Conservation (phyloP, 495 filamentous ascomycete genomes). For the Platismatia glauca region DNA sequence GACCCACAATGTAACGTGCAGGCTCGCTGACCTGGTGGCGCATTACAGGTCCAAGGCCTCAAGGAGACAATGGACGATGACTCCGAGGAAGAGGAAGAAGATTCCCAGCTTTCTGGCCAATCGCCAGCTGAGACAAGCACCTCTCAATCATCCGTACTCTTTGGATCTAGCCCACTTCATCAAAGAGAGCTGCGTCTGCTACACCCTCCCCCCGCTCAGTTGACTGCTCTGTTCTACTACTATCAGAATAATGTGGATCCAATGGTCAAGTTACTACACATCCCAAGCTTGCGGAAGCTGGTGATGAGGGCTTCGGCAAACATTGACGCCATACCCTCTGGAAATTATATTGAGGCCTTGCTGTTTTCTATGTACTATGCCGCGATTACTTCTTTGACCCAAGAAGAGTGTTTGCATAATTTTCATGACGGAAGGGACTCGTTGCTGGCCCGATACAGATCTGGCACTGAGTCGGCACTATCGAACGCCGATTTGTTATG, state of each 20-base stretch:
- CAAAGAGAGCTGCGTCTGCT: conserved; percentile 34
- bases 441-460: conserved; percentile 36
- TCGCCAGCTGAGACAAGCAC: conserved; percentile 6
- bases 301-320: conserved; percentile 32
- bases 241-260: conserved; percentile 48
- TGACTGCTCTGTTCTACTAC: conserved; percentile 42
- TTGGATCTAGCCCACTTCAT: conserved; percentile 15
- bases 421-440: conserved; percentile 36
- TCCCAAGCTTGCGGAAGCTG: conserved; percentile 43
- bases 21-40: neutral
- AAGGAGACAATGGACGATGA: conserved; percentile 19
- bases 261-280: conserved; percentile 41
- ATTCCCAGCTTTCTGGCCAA: conserved; percentile 5
- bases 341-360: conserved; percentile 42
- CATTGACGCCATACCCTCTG: conserved; percentile 27
- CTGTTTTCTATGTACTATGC: conserved; percentile 55
- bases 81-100: conserved; percentile 12
- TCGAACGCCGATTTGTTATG: conserved; percentile 39
- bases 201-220: conserved; percentile 44
- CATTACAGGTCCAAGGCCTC: conserved; percentile 18
- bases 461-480: conserved; percentile 38
- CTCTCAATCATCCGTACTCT: conserved; percentile 16
- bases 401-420: conserved; percentile 35
- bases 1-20: neutral
- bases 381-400: conserved; percentile 48